A percentile compares a stretch with the other conserved stretches of the same genome.
Conservation (phyloP, 306 rosid species). For the Nissolia schottii region DNA sequence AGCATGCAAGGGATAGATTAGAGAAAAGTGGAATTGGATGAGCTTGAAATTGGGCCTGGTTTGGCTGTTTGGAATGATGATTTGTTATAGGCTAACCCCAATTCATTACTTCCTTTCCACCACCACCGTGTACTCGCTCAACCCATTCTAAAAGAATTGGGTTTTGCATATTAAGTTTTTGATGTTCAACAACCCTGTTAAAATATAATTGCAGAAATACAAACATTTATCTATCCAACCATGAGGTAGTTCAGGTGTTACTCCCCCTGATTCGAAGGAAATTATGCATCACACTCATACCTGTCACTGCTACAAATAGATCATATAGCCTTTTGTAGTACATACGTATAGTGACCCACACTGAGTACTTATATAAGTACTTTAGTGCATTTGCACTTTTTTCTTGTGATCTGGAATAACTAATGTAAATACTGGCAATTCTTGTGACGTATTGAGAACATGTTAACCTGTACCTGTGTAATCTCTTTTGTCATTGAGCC, state of each 20-base stretch:
- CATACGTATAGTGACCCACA: neutral
- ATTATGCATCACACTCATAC: too few species aligned
- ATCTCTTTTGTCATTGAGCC: neutral
- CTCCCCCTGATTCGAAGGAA: too few species aligned
- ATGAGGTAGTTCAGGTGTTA: too few species aligned
- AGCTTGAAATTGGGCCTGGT: neutral
- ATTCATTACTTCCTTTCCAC: too few species aligned
- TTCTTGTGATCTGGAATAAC: neutral
- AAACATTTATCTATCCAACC: too few species aligned
- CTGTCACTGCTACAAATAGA: too few species aligned
- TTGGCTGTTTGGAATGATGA: neutral
- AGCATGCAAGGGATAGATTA: neutral
- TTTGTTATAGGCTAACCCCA: neutral
- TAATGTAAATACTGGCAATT: neutral
- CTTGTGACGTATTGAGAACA: neutral
- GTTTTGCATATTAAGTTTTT: too few species aligned
- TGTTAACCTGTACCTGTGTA: neutral
- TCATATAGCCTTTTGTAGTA: neutral
- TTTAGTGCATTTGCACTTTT: neutral
- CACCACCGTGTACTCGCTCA: too few species aligned
- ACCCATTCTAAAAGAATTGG: too few species aligned
- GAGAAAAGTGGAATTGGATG: neutral
- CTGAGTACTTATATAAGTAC: neutral
- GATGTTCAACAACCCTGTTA: too few species aligned
- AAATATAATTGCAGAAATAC: too few species aligned